Base-by-base conservation (phyloP, 2,329 filamentous ascomycete species). In the Monascus ruber region DNA sequence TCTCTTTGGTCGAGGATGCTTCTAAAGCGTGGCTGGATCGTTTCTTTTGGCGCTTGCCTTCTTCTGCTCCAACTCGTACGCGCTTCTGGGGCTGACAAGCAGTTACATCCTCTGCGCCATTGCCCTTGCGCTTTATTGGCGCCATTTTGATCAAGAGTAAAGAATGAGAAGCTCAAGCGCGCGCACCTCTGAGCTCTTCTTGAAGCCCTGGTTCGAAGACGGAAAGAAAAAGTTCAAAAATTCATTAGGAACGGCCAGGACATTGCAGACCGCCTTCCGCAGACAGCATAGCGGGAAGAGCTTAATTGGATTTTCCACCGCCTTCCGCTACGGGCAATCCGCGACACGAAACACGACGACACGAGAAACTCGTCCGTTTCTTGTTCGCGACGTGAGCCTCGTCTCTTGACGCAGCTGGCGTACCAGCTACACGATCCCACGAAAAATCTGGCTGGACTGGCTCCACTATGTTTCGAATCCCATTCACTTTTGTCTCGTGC, bases 91-190 rank as follows among this genome's bases (percentile, higher is more conserved):
- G 55, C 36, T 62, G 58, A 41, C 56, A 54, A 48, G 58, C 36
- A 43, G 47, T 44, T 34, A 53, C 46, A 43, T 64, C 58, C 39
- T 64, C 59, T 17, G 56, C 55, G 39, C 52, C 52, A 48, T 61
- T 59, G 45, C 58, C 61, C 54, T 69, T 69, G 51, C 65, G 63
- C 54, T 69, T 69, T 9, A 64, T 56, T 31, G 63, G 64, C 44
- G 62, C 65, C 65, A 68, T 68, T n/a, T 24, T 47, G 11, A 42
- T 9, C 26, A n/a, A 38, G 17, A 24, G 11, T 38, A 24, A 38
- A 6, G 24, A 31, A 32, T 24, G 10, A 25, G 29, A 31, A 5
- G 28, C 11, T 26, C 17, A 9, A 38, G 36, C 17, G 17, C 2
- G 17, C 17, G 17, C 17, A 17, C 17, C 17, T 17, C 17, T 17